A percentile compares a stretch with the other conserved stretches of the same genome.
Evolutionary conservation across 2,329 filamentous ascomycete species (phyloP).

Genomic region (Ophiocordyceps unilateralis): DNA sequence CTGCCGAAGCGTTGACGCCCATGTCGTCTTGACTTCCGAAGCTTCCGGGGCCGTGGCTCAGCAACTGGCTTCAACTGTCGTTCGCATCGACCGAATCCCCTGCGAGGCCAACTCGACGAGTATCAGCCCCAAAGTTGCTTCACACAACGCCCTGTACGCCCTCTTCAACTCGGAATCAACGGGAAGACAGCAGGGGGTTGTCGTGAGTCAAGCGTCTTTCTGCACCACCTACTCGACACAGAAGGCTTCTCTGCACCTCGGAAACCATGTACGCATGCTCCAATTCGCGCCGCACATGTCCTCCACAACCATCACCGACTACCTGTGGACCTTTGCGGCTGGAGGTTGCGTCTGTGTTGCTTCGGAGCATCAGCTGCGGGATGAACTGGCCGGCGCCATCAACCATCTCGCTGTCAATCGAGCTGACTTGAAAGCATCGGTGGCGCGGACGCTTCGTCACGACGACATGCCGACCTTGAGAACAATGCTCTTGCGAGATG

Average conservation of each 20-base stretch:
- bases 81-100: not conserved
- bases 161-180: slow-evolving; percentile 3
- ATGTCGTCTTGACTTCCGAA: not conserved
- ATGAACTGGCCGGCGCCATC: not conserved
- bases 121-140: not conserved
- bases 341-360: slow-evolving; percentile 2
- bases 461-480: not conserved
- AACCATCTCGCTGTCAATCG: not conserved
- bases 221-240: not conserved
- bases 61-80: not conserved
- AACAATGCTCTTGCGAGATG: slow-evolving; percentile 1
- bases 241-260: not conserved
- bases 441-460: not conserved
- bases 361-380: not conserved
- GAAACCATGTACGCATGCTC: not conserved
- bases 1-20: not conserved
- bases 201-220: not conserved
- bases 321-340: slow-evolving; percentile 2
- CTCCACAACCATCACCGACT: slow-evolving; percentile 1
- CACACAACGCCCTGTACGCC: not conserved
- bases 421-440: not conserved
- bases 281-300: slow-evolving; percentile 3
- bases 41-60: not conserved
- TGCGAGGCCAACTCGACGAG: not conserved
- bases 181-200: slow-evolving; percentile 1